These are phyloP conservation scores for Lasiosphaeria ovina DNA, from an alignment of 495 filamentous ascomycete species.

Conservation along the genomic window DNA sequence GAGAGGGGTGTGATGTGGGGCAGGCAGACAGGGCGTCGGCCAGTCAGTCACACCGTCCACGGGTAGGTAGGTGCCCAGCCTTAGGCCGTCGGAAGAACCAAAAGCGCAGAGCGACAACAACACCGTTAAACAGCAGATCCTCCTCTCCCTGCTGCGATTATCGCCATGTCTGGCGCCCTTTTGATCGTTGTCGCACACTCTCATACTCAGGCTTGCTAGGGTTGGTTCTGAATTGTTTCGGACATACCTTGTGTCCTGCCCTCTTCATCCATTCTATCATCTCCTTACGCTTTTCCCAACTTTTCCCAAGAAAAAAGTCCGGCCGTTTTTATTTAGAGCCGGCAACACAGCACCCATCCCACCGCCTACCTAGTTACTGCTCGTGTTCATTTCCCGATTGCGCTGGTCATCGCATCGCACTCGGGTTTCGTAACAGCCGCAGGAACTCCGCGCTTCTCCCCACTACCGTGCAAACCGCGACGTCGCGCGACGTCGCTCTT, in stretches of 20 bases:
- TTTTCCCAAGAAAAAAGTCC: constrained; percentile 20
- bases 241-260: background rate
- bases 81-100: background rate
- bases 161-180: background rate
- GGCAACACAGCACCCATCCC: constrained; percentile 17
- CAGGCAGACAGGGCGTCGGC: background rate
- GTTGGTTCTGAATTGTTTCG: background rate
- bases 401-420: background rate
- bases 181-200: background rate
- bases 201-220: background rate
- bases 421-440: background rate
- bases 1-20: background rate
- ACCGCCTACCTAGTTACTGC: too few species aligned
- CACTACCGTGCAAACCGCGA: too few species aligned
- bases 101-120: background rate
- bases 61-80: background rate
- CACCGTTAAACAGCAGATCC: background rate
- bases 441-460: too few species aligned
- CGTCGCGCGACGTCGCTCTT: too few species aligned
- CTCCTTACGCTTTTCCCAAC: constrained; percentile 5
- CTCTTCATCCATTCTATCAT: constrained; percentile 3
- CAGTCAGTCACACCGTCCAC: background rate
- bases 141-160: background rate
- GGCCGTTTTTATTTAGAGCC: constrained; percentile 39
- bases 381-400: background rate